These are phyloP conservation scores for Fonsecaea monophora DNA, from an alignment of 2,329 filamentous ascomycete species.

Conservation along the genomic window DNA sequence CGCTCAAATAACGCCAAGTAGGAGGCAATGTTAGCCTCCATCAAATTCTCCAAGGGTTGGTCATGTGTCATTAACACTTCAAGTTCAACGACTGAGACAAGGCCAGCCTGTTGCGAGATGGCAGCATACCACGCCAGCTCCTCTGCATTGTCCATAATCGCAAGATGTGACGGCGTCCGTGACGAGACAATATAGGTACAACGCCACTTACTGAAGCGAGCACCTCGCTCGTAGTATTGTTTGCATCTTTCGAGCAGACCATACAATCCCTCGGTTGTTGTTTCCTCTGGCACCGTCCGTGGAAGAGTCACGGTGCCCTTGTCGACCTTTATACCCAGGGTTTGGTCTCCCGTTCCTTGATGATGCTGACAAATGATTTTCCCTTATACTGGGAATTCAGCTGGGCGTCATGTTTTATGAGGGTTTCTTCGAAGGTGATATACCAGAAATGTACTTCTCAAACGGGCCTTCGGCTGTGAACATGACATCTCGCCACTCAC, in stretches of 20 bases:
- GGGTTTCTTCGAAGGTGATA: neutral
- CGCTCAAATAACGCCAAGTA: neutral
- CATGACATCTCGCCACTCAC: conserved; percentile 2
- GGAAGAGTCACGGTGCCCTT: neutral
- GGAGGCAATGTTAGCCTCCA: neutral
- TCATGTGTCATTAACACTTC: neutral
- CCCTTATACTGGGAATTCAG: neutral
- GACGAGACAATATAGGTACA: neutral
- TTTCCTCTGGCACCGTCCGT: neutral
- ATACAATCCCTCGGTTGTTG: neutral
- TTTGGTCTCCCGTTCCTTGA: neutral
- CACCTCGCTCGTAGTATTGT: neutral
- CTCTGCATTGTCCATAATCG: neutral
- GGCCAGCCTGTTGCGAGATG: neutral
- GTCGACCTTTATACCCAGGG: neutral
- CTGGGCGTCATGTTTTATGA: neutral
- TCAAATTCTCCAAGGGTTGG: neutral
- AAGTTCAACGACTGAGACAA: neutral
- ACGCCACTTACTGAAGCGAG: conserved; percentile 6
- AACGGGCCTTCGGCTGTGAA: conserved; percentile 1
- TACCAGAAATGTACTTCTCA: conserved; percentile 1
- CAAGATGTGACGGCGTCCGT: neutral
- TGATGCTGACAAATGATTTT: neutral
- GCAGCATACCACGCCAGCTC: neutral
- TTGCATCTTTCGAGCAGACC: neutral